A percentile compares a stretch with the other conserved stretches of the same genome.
Conservation (phyloP, 179 eudicot genomes). For the Pouteria campechiana region DNA sequence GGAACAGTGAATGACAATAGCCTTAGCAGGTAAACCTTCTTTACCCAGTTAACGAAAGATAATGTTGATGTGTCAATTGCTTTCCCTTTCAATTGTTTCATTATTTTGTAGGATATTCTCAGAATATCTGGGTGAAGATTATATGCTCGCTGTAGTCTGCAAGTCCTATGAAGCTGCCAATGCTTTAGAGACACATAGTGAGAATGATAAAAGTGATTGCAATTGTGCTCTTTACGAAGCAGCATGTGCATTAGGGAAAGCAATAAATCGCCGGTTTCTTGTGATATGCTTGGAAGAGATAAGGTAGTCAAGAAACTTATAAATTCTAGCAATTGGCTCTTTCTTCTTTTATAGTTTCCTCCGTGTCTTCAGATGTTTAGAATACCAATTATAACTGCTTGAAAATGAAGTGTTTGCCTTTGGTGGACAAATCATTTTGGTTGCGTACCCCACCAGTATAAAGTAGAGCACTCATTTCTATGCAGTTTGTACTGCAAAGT, state of each 20-base stretch:
- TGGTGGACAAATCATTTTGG: no score
- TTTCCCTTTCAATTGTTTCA: no score
- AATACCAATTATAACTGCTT: no score
- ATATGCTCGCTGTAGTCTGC: constrained; percentile 63
- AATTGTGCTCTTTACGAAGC: constrained; percentile 10
- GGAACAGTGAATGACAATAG: constrained; percentile 25
- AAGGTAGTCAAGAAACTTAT: constrained; percentile 20
- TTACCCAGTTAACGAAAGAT: neutral
- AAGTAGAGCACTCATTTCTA: no score
- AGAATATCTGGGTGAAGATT: constrained; percentile 56
- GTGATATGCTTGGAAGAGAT: constrained; percentile 49
- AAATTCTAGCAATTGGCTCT: neutral
- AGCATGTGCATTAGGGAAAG: constrained; percentile 17
- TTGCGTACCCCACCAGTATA: no score
- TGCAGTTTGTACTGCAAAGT: no score
- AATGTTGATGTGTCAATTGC: no score
- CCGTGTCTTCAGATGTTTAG: no score
- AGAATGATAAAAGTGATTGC: constrained; percentile 7
- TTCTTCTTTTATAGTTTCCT: neutral
- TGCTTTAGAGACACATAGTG: constrained; percentile 20
- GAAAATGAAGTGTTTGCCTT: no score
- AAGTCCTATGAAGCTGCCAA: constrained; percentile 22
- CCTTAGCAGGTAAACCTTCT: constrained; percentile 40
- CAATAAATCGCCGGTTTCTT: constrained; percentile 19
- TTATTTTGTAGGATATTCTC: constrained; percentile 36